Conservation (phyloP, 1,139 yeast genomes). For the Wickerhamomyces sp. region DNA sequence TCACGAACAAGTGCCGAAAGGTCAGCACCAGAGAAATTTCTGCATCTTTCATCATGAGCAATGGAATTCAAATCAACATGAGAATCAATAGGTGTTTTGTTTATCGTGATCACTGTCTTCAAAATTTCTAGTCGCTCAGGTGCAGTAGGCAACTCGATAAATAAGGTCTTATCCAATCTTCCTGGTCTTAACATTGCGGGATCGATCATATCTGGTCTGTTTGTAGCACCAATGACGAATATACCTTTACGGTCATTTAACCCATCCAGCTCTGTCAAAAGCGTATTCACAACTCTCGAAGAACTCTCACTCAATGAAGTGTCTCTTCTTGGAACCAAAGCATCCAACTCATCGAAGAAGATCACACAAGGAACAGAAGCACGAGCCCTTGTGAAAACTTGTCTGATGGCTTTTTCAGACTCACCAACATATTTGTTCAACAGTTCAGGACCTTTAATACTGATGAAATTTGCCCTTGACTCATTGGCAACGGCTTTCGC, state of each 20-base stretch:
- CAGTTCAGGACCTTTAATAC: constrained; percentile 92
- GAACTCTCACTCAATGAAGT: constrained; percentile 83
- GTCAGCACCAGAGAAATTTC: constrained; percentile 95
- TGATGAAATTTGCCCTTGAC: constrained; percentile 90
- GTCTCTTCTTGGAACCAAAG: constrained; percentile 92
- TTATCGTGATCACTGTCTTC: constrained; percentile 64
- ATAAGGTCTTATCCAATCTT: constrained; percentile 86
- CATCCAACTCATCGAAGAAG: constrained; percentile 94
- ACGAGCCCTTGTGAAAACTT: constrained; percentile 89
- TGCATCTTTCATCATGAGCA: constrained; percentile 73
- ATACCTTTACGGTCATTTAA: constrained; percentile 88
- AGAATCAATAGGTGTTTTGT: constrained; percentile 68
- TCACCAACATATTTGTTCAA: constrained; percentile 96
- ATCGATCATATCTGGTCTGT: constrained; percentile 97
- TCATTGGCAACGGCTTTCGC: constrained; percentile 99
- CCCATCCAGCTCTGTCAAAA: constrained; percentile 92
- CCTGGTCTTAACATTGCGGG: constrained; percentile 99
- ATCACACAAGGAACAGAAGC: constrained; percentile 95
- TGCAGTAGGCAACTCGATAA: constrained; percentile 80
- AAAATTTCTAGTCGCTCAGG: constrained; percentile 78
- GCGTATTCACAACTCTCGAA: constrained; percentile 89
- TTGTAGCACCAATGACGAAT: constrained; percentile 94
- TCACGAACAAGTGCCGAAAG: constrained; percentile 86
- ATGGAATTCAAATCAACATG: constrained; percentile 57
- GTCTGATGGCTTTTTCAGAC: constrained; percentile 90